Evolutionary conservation across 192 early-diverging fungal species (phyloP), one percentile per base, ranked within the genome.

Genomic region (Coemansia sp.): DNA sequence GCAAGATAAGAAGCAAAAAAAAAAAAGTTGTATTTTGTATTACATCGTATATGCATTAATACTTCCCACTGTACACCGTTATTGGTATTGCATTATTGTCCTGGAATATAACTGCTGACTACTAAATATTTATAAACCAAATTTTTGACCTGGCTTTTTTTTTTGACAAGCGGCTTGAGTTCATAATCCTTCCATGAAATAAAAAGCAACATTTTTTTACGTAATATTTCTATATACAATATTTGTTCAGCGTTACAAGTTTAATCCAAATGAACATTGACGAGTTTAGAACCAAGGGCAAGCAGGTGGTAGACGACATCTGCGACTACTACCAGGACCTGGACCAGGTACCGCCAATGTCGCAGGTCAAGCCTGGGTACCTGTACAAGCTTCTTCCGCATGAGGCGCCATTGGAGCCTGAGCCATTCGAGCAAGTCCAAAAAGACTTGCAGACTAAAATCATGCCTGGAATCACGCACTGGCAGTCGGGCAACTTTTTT

Each of bases 381-480:
- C 73, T 87, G 7, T 68, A 64, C 29, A 56, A 64, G 48, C 67
- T 80, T 7, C 36, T 87, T 7, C 77, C 86, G 0, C 38, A 64
- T 7, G 65, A 85, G 18, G 71, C 79, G 2, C 85, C 86, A 0
- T 78, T 85, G 61, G 61, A 68, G 11, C 68, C 68, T 16, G 71
- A 74, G 28, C 36, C 62, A 11, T 62, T 73, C 30, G 65, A 79
- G 12, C 55, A 18, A 8, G 45, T 84, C 7, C 56, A 71, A 16
- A 50, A 28, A 2, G 71, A 88, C 55, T 54, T 88, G 52, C 68
- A 87, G 30, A 40, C 48, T 1, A 81, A 76, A 45, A 87, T 87
- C 42, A 71, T 87, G 18, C 86, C 84, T 1, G 85, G 86, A 7
- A 75, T 87, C n/a, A 85, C 85, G 0, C 85, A 86, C 65, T 87